Conservation (phyloP, 345 rosid species). For the Psidium friedrichsthalianum region DNA sequence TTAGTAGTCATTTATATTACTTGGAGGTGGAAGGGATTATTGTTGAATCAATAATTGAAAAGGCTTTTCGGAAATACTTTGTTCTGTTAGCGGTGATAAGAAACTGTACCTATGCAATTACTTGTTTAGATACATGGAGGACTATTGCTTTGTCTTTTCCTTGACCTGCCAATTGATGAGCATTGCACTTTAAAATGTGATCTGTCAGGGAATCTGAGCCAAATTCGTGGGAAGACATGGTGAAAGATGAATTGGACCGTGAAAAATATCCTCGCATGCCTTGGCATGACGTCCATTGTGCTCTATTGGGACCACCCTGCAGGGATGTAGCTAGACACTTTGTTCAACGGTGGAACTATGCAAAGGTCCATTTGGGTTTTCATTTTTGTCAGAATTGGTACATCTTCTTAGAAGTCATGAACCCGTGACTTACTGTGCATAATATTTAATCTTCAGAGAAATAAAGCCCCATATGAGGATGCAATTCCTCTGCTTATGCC, state of each 20-base stretch:
- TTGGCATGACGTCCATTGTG: conserved; percentile 99
- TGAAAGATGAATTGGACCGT: conserved; percentile 94
- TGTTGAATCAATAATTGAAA: background rate
- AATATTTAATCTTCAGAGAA: conserved; percentile 44
- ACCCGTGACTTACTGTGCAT: conserved; percentile 1
- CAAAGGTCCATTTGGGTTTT: conserved; percentile 50
- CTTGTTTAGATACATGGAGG: background rate
- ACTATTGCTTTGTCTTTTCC: background rate
- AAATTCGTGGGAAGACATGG: conserved; percentile 96
- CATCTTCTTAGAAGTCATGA: background rate
- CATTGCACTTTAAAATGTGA: background rate
- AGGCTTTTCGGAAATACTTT: background rate
- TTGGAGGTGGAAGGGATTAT: background rate
- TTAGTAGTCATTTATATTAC: background rate
- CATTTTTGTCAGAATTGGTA: background rate
- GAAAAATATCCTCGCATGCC: conserved; percentile 93
- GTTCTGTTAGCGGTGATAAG: background rate
- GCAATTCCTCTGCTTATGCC: conserved; percentile 95
- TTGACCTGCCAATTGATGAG: background rate
- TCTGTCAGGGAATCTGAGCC: conserved; percentile 94
- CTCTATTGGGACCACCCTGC: conserved; percentile 98
- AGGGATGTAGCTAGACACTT: conserved; percentile 95
- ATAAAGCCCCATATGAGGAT: conserved; percentile 92
- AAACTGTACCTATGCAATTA: background rate
- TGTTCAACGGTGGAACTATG: conserved; percentile 99